phyloP scores from a whole-genome alignment of 306 rosid species.

The Begonia peltatifolia region DNA sequence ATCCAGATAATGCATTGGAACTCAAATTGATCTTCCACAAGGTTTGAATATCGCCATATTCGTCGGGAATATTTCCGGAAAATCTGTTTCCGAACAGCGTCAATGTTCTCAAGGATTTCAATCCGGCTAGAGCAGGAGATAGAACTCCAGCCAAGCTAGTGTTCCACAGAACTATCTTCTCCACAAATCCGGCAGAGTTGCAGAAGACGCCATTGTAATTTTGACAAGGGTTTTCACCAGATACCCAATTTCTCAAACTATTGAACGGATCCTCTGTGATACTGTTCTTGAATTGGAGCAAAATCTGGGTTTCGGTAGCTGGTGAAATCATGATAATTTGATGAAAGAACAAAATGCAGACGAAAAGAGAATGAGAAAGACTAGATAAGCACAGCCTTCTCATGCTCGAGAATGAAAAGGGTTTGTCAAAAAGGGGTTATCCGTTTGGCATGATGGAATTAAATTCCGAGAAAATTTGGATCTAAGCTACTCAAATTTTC shows the following conservation, averaged over 20 bases:
- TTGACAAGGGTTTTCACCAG: conserved; percentile 53
- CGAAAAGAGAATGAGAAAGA: conserved; percentile 68
- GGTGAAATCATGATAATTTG: conserved; percentile 25
- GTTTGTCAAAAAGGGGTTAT: conserved; percentile 19
- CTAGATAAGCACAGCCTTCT: conserved; percentile 39
- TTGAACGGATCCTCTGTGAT: conserved; percentile 55
- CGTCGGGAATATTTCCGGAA: conserved; percentile 57
- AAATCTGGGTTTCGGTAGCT: conserved; percentile 57
- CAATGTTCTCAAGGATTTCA: conserved; percentile 65
- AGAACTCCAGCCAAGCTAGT: conserved; percentile 64
- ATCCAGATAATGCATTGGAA: conserved; percentile 71
- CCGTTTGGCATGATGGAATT: conserved; percentile 51
- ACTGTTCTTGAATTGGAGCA: conserved; percentile 79
- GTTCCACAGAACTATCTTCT: conserved; percentile 80
- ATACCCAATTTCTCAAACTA: conserved; percentile 52
- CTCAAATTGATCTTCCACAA: conserved; percentile 93
- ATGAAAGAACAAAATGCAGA: conserved; percentile 28
- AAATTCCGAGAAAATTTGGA: conserved; percentile 18
- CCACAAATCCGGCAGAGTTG: conserved; percentile 62
- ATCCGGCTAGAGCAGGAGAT: conserved; percentile 55
- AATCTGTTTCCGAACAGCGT: conserved; percentile 75
- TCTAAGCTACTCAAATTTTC: conserved; percentile 24
- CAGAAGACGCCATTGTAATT: conserved; percentile 54
- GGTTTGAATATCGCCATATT: conserved; percentile 43
- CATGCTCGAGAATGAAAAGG: conserved; percentile 47